Evolutionary conservation across 169 alveolate genomes (phyloP).

Genomic region (Cyclospora cayetanensis): DNA sequence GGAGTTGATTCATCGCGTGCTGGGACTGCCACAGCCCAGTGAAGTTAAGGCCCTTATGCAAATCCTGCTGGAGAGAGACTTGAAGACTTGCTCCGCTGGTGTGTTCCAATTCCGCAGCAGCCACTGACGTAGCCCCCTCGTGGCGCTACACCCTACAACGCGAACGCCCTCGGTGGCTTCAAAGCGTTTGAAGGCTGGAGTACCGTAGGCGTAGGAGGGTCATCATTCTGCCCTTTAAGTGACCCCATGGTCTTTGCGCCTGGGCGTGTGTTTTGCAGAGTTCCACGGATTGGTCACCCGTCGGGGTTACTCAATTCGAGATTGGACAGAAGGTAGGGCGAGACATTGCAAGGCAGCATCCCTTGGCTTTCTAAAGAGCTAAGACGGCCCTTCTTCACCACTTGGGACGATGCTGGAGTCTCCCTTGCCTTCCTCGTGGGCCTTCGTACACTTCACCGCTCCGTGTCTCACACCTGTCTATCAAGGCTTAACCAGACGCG

Average conservation of each 20-base stretch:
- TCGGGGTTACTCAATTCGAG: slow-evolving; percentile 60
- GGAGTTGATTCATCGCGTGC: slow-evolving; percentile 66
- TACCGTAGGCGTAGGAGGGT: no score
- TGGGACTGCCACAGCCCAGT: slow-evolving; percentile 65
- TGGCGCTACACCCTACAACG: neutral
- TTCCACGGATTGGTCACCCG: slow-evolving; percentile 27
- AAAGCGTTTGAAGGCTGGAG: neutral
- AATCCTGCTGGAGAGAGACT: slow-evolving; percentile 25
- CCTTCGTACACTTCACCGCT: no score
- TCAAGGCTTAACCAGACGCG: no score
- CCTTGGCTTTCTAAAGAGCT: no score
- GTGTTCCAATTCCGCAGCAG: neutral
- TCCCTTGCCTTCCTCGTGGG: no score
- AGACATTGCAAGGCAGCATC: no score
- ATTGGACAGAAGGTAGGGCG: slow-evolving; percentile 61
- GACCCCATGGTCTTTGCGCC: neutral
- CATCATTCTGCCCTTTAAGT: no score
- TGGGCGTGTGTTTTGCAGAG: slow-evolving; percentile 25
- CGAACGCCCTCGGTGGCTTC: neutral
- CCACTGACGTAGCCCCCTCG: neutral
- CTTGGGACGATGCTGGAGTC: no score
- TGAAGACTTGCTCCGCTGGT: slow-evolving; percentile 22
- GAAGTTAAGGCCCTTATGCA: slow-evolving; percentile 53
- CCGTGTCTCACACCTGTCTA: no score
- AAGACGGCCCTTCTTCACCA: no score